A percentile compares a stretch with the other conserved stretches of the same genome.
Evolutionary conservation across 768 basidiomycete species (phyloP).

Genomic region (Xerocomellus chrysenteron): DNA sequence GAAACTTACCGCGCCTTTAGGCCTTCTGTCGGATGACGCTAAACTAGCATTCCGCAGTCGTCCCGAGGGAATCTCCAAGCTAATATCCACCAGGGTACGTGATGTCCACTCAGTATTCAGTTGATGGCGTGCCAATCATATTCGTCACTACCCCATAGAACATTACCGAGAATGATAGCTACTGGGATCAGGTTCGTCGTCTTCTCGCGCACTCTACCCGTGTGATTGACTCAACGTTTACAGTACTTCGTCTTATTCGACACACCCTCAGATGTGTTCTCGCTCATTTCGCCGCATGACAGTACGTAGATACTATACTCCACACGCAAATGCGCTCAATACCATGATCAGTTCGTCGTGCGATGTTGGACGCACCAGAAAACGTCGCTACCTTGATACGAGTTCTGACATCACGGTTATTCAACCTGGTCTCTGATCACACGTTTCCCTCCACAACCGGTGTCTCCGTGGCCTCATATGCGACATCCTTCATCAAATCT

Average conservation of each 20-base stretch:
- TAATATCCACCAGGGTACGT: constrained; percentile 71
- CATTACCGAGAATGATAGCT: constrained; percentile 71
- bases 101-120: background rate
- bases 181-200: constrained; percentile 81
- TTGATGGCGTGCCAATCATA: constrained; percentile 1
- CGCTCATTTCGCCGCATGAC: constrained; percentile 82
- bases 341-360: constrained; percentile 64
- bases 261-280: constrained; percentile 87
- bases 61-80: constrained; percentile 73
- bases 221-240: constrained; percentile 1
- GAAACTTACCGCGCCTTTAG: constrained; percentile 71
- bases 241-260: constrained; percentile 87
- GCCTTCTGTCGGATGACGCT: constrained; percentile 80
- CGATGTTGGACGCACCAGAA: constrained; percentile 78
- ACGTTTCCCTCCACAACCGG: constrained; percentile 66
- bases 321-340: constrained; percentile 6
- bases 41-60: constrained; percentile 88
- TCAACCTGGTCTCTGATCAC: constrained; percentile 74
- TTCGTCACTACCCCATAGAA: constrained; percentile 44
- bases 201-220: background rate
- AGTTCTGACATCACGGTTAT: constrained; percentile 65
- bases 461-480: constrained; percentile 62
- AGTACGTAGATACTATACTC: constrained; percentile 46
- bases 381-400: constrained; percentile 83
- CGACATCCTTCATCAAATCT: constrained; percentile 68